Conservation (phyloP, 495 filamentous ascomycete genomes). For the Trichoderma gamsii region DNA sequence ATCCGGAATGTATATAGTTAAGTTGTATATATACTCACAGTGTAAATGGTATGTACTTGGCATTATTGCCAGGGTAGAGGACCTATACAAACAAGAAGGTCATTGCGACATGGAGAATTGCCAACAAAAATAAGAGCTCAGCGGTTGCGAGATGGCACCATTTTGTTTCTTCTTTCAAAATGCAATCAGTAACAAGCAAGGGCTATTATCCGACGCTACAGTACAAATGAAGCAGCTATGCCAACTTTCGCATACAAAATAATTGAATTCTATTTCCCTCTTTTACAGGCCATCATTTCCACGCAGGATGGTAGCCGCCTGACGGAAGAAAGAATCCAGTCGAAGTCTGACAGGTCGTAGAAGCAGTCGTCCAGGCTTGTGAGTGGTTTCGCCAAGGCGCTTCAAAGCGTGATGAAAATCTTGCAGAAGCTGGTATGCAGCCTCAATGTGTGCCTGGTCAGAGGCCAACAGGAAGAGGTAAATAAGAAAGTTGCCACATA, state of each 20-base stretch:
- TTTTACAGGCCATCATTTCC: neutral
- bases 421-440: slow-evolving; percentile 2
- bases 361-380: neutral
- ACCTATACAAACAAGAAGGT: too few species aligned
- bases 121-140: too few species aligned
- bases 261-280: too few species aligned
- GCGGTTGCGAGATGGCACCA: too few species aligned
- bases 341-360: neutral
- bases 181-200: too few species aligned
- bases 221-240: neutral
- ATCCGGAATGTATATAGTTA: neutral
- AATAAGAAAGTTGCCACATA: slow-evolving; percentile 5
- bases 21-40: too few species aligned
- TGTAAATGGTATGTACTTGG: too few species aligned
- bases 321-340: slow-evolving; percentile 4
- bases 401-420: neutral
- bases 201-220: neutral
- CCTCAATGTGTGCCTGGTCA: neutral
- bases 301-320: slow-evolving; percentile 2
- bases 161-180: too few species aligned
- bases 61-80: too few species aligned
- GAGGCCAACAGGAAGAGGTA: neutral
- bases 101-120: too few species aligned
- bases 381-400: slow-evolving; percentile 3
- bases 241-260: neutral